Base-by-base conservation (phyloP, 441 rosid species). In the Gossypium davidsonii region DNA sequence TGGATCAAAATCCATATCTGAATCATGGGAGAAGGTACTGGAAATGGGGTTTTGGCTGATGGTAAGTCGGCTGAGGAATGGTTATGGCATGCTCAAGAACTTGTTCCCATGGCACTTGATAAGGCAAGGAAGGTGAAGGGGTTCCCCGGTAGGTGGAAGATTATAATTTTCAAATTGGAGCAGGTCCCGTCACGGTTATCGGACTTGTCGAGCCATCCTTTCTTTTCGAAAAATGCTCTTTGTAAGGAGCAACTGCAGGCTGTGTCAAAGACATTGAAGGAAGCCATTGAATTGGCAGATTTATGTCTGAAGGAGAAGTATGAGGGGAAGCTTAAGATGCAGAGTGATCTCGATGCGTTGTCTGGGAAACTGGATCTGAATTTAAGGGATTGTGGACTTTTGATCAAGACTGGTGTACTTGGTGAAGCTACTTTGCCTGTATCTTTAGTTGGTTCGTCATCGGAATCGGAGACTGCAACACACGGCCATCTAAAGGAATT, bases 341-440 rank as follows among this genome's bases (percentile, higher is more conserved):
- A 94, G 85, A 94, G 94, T 59, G 91, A 94, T 82, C 96, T 94
- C 3, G 97, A 94, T 83, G 86, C 93, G 0, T 75, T 94, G 72
- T 85, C 89, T 0, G 87, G 93, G 15, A 94, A 90, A 72, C 66
- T 94, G 83, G 97, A 91, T 78, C 84, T 91, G 81, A 89, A 84
- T 77, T 86, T 94, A 63, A 84, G 83, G 49, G 99, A 94, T 73
- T 91, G 97, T 67, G 89, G 90, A n/a, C 86, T 92, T 73, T 71
- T 94, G 65, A 89, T 91, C 84, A 94, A 92, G 85, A 94, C 98
- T 0, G 96, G 97, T 5, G 90, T 94, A 59, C 96, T 94, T 5
- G 92, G 90, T 10, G 96, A 94, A 79, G 92, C 81, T 26, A 84
- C 93, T 17, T 67, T 86, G 69, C 85, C 86, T 46, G 70, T 74